A percentile compares a stretch with the other conserved stretches of the same genome.
phyloP scores from a whole-genome alignment of 768 basidiomycete genomes.

The Neoboletus magnificus region DNA sequence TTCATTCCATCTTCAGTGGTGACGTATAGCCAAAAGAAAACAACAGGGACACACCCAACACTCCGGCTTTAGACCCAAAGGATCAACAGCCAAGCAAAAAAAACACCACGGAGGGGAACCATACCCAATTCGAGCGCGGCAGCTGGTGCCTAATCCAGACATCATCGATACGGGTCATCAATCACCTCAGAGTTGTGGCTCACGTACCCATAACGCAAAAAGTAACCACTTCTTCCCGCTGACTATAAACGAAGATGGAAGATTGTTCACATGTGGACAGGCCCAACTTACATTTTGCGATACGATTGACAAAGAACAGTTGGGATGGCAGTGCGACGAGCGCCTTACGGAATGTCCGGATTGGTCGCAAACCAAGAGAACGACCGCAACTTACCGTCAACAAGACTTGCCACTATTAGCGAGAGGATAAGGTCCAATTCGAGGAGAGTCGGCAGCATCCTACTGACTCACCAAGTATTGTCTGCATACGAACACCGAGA shows the following conservation, averaged over 20 bases:
- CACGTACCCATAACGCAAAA: slow-evolving; percentile 16
- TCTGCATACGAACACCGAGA: neutral
- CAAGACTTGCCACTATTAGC: slow-evolving; percentile 18
- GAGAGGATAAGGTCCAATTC: neutral
- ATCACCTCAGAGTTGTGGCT: neutral
- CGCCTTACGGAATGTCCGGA: neutral
- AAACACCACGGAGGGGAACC: neutral
- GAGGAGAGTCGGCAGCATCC: neutral
- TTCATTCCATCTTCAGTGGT: neutral
- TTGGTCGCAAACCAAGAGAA: neutral
- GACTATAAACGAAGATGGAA: slow-evolving; percentile 5
- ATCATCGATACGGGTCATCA: slow-evolving; percentile 1
- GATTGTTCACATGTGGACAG: neutral
- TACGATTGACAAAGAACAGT: slow-evolving; percentile 18
- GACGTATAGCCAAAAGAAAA: neutral
- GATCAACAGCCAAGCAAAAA: neutral
- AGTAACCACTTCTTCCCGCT: slow-evolving; percentile 11
- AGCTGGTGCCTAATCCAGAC: slow-evolving; percentile 11
- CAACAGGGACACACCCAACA: slow-evolving; percentile 5
- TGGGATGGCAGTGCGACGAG: slow-evolving; percentile 19
- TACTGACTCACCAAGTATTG: slow-evolving; percentile 14
- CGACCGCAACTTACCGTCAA: slow-evolving; percentile 12
- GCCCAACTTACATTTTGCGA: slow-evolving; percentile 15
- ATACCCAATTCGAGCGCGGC: slow-evolving; percentile 16
- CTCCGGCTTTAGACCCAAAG: slow-evolving; percentile 6